Percentiles rank a stretch among this genome's conserved stretches.
phyloP scores from a whole-genome alignment of 768 basidiomycete genomes.

The Psilocybe tampanensis region DNA sequence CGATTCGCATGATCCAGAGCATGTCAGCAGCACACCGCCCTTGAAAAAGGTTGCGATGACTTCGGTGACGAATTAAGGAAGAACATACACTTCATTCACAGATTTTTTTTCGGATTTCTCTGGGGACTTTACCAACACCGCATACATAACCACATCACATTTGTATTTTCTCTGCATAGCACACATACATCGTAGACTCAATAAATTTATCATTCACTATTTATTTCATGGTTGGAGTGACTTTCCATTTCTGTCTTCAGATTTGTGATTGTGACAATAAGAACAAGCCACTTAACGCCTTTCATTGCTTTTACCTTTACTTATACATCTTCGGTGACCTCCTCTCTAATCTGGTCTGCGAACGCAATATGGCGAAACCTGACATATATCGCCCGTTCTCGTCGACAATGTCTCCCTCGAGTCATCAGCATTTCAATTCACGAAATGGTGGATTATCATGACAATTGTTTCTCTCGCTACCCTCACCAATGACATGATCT shows the following conservation, averaged over 20 bases:
- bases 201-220: constrained; percentile 16
- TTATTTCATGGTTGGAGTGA: background rate
- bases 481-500: constrained; percentile 18
- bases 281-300: too few relatives aligned
- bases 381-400: background rate
- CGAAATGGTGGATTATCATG: background rate
- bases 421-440: background rate
- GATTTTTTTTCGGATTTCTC: constrained; percentile 7
- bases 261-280: too few relatives aligned
- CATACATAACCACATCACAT: constrained; percentile 5
- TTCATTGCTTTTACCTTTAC: too few relatives aligned
- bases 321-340: too few relatives aligned
- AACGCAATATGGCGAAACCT: too few relatives aligned
- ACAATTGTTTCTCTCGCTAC: background rate
- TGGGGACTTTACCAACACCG: constrained; percentile 7
- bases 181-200: constrained; percentile 11
- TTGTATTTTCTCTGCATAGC: constrained; percentile 13
- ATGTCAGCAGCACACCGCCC: constrained; percentile 59
- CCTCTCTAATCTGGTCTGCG: too few relatives aligned
- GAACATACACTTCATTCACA: constrained; percentile 14
- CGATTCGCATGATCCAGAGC: constrained; percentile 39
- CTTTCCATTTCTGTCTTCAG: too few relatives aligned
- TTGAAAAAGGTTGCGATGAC: constrained; percentile 66
- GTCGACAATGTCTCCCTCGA: background rate
- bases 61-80: constrained; percentile 15